Evolutionary conservation across 1,284 basidiomycete genomes (phyloP), one percentile per base, ranked within the genome.

Genomic region (Malassezia brasiliensis): DNA sequence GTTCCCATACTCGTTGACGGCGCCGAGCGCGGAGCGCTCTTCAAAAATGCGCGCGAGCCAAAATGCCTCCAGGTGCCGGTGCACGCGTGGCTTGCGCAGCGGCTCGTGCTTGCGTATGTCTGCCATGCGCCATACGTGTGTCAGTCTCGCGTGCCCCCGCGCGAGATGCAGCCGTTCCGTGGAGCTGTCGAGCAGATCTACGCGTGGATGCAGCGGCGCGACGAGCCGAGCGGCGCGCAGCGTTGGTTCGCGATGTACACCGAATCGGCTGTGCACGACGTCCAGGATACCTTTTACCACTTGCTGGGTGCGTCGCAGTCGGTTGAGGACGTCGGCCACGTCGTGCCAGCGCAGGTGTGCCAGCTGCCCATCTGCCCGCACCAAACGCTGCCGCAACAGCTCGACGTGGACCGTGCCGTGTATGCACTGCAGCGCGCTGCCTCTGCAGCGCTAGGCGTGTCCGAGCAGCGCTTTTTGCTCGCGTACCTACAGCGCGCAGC

Each of bases 91-190:
- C 53, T 49, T 15, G 25, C 20, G 30, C 55, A 52, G 46, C 50
- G 45, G 20, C 28, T 52, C 7, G 34, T 48, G 1, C 34, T 57
- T 17, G 44, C 40, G 3, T 57, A 52, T 38, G n/a, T 52, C 32
- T 44, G 37, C 22, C 55, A 57, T 45, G 45, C 44, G n/a, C 50
- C 55, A 10, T 57, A 57, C 34, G 20, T 39, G 20, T 5, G 3
- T 6, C 19, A 17, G 6, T 12, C 7, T 4, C 15, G 9, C n/a
- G 28, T 3, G 11, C 20, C 46, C 1, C 50, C 50, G 20, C 6
- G 2, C 7, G 14, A 31, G 15, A 8, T 30, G 28, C 55, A 52
- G 47, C 55, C 55, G 14, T 57, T 57, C 32, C 50, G 45, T 19
- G 17, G 9, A 5, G 45, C 22, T 4, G 5, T 47, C 11, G 31